Evolutionary conservation across 1,284 basidiomycete species (phyloP).

Genomic region (Rhodofomes roseus): DNA sequence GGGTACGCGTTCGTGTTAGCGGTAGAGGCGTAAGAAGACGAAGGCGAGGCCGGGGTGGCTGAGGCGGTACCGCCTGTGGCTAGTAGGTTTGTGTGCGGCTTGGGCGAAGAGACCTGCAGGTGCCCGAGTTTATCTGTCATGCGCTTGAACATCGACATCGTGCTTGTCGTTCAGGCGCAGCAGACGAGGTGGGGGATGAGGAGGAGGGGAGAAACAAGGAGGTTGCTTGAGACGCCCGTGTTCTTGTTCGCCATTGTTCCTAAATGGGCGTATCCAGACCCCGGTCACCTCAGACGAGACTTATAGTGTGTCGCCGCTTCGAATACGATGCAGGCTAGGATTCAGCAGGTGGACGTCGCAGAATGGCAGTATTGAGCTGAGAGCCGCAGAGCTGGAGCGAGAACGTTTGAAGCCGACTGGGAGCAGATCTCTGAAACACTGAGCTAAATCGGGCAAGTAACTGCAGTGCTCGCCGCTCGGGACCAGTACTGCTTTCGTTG

Average conservation of each 20-base stretch:
- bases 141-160: conserved; percentile 35
- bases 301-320: too few species aligned
- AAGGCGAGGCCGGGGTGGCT: conserved; percentile 18
- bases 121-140: conserved; percentile 43
- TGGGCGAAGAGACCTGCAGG: conserved; percentile 3
- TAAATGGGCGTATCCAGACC: not conserved
- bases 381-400: too few species aligned
- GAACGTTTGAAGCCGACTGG: too few species aligned
- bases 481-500: too few species aligned
- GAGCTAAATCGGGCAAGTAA: not conserved
- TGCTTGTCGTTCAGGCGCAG: not conserved
- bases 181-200: not conserved
- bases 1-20: not conserved
- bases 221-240: not conserved
- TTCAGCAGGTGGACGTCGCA: too few species aligned
- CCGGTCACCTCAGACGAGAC: not conserved
- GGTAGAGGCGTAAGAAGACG: conserved; percentile 17
- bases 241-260: conserved; percentile 6
- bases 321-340: too few species aligned
- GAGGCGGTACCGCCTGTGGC: conserved; percentile 8
- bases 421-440: not conserved
- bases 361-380: too few species aligned
- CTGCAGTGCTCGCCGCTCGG: too few species aligned
- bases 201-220: not conserved
- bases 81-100: not conserved